Evolutionary conservation across 495 filamentous ascomycete species (phyloP).

Genomic region (Tuber umbilicatum): DNA sequence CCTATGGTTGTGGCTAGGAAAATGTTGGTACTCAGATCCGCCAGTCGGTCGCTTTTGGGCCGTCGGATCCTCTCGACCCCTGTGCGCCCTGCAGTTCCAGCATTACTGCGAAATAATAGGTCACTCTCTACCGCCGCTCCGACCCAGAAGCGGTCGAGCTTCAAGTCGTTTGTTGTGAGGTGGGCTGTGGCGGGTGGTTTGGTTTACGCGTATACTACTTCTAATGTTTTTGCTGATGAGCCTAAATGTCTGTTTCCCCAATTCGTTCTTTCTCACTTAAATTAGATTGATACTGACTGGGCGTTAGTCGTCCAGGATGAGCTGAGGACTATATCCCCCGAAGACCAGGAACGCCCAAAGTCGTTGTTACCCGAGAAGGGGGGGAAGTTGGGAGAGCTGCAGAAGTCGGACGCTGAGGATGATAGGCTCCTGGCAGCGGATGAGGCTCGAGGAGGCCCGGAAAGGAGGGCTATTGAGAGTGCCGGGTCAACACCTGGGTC

Average conservation of each 20-base stretch:
- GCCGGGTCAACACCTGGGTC: conserved; percentile 31
- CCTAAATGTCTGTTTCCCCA: conserved; percentile 56
- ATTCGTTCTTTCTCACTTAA: not conserved
- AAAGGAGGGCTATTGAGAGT: conserved; percentile 34
- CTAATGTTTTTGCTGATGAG: conserved; percentile 75
- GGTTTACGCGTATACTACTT: conserved; percentile 93
- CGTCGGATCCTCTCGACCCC: conserved; percentile 4
- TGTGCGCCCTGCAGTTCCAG: conserved; percentile 1
- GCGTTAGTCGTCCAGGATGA: conserved; percentile 14
- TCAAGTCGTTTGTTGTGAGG: conserved; percentile 62
- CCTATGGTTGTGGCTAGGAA: not conserved
- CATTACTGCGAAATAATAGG: not conserved
- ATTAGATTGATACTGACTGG: not conserved
- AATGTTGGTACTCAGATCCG: conserved; percentile 2
- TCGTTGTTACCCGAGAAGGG: conserved; percentile 19
- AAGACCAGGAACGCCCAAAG: conserved; percentile 19
- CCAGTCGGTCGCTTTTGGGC: conserved; percentile 5
- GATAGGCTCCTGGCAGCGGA: conserved; percentile 50
- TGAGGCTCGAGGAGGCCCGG: conserved; percentile 43
- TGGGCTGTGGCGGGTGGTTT: conserved; percentile 68
- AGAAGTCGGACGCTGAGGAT: conserved; percentile 47
- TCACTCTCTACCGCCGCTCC: conserved; percentile 45
- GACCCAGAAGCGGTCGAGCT: conserved; percentile 48
- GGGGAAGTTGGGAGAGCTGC: conserved; percentile 35
- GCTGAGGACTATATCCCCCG: not conserved